Evolutionary conservation across 2,329 filamentous ascomycete species (phyloP).

Genomic region (Trichoderma sp.): DNA sequence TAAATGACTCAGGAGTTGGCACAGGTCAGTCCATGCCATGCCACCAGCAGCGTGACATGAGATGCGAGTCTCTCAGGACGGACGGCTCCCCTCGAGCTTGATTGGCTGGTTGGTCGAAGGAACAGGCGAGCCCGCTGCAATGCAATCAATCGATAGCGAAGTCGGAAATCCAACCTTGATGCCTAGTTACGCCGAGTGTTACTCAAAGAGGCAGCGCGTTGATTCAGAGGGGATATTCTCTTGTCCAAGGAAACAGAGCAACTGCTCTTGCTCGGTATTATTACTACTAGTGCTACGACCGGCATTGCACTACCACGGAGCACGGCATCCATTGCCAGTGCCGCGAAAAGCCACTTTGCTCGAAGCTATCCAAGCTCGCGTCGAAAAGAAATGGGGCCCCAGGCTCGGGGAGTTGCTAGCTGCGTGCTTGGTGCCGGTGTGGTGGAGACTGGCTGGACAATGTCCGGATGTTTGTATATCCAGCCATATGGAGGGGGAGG

Average conservation of each 20-base stretch:
- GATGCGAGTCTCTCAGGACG: slow-evolving; percentile 15
- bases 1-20: slow-evolving; percentile 21
- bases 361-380: background rate
- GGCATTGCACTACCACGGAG: background rate
- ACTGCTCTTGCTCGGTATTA: background rate
- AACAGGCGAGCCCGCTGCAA: background rate
- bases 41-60: slow-evolving; percentile 1
- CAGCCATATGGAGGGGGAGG: background rate
- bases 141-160: background rate
- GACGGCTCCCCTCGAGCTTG: background rate
- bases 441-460: slow-evolving; percentile 4
- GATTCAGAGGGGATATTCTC: background rate
- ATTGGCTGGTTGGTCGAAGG: slow-evolving; percentile 3
- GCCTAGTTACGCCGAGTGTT: background rate
- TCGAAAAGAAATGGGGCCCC: background rate
- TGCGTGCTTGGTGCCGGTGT: background rate
- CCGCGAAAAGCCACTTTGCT: background rate
- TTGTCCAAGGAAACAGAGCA: background rate
- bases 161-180: background rate
- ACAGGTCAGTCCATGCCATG: background rate
- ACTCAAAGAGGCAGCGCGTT: slow-evolving; percentile 1
- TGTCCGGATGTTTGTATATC: slow-evolving; percentile 10
- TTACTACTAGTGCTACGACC: background rate
- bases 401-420: background rate
- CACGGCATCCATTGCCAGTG: background rate